Evolutionary conservation across 1,284 basidiomycete species (phyloP).

Genomic region (Rhodotorula sp.): DNA sequence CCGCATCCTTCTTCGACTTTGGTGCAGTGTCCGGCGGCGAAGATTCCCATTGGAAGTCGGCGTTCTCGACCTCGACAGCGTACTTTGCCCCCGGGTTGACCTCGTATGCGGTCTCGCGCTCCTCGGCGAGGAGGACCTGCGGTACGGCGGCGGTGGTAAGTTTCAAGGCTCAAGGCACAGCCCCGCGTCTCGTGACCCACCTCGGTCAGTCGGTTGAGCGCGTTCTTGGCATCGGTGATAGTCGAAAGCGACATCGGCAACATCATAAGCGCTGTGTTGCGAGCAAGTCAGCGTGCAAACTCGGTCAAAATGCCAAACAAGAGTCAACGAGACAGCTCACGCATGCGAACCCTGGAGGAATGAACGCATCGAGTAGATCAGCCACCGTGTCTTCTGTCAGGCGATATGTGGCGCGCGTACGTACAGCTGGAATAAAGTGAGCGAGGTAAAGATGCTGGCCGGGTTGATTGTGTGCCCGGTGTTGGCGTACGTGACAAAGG

Average conservation of each 20-base stretch:
- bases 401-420: neutral
- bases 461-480: slow-evolving; percentile 65
- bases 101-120: slow-evolving; percentile 62
- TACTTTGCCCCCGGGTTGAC: slow-evolving; percentile 55
- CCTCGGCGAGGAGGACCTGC: slow-evolving; percentile 71
- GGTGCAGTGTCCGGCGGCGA: slow-evolving; percentile 57
- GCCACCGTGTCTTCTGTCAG: slow-evolving; percentile 54
- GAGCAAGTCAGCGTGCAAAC: slow-evolving; percentile 21
- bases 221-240: slow-evolving; percentile 74
- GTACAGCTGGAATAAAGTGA: slow-evolving; percentile 69
- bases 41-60: slow-evolving; percentile 80
- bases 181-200: neutral
- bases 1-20: slow-evolving; percentile 49
- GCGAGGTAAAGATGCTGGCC: slow-evolving; percentile 67
- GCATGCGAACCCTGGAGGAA: slow-evolving; percentile 12
- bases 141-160: fast-evolving
- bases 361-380: slow-evolving; percentile 4
- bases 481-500: slow-evolving; percentile 74
- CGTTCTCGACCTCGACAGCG: slow-evolving; percentile 65
- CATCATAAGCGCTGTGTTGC: slow-evolving; percentile 25
- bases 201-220: slow-evolving; percentile 61
- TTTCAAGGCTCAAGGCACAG: no score
- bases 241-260: slow-evolving; percentile 70
- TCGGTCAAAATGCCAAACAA: slow-evolving; percentile 47
- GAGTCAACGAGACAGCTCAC: neutral